Percentiles rank a stretch among this genome's conserved stretches.
phyloP scores from a whole-genome alignment of 768 basidiomycete genomes.

The Calocera viscosa region DNA sequence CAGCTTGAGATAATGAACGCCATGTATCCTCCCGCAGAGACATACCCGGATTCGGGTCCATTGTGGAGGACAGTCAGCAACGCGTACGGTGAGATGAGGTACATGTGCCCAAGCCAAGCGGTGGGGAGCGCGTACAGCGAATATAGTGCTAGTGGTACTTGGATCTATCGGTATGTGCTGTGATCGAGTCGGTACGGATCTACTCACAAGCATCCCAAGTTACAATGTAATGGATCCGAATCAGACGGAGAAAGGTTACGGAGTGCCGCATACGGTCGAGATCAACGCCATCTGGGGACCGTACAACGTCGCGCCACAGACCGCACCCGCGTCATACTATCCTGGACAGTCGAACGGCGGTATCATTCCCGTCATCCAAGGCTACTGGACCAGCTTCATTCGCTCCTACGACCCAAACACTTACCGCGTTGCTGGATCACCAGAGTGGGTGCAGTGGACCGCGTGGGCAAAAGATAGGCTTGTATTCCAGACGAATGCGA shows the following conservation, averaged over 20 bases:
- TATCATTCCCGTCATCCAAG: not conserved
- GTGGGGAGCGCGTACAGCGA: not conserved
- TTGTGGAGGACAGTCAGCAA: not conserved
- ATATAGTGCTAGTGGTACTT: not conserved
- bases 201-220: not conserved
- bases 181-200: not conserved
- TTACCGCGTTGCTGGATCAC: not conserved
- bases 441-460: not conserved
- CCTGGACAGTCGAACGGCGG: not conserved
- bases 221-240: not conserved
- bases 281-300: not conserved
- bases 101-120: not conserved
- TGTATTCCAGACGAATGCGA: slow-evolving; percentile 1
- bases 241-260: not conserved
- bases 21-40: not conserved
- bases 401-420: not conserved
- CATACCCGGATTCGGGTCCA: not conserved
- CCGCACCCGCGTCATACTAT: not conserved
- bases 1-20: not conserved
- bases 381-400: not conserved
- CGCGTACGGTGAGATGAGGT: not conserved
- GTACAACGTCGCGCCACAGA: not conserved
- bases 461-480: not conserved
- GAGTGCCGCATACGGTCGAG: not conserved
- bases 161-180: not conserved